phyloP scores from a whole-genome alignment of 106 monocot genomes.

The Xerophyta viscosa region DNA sequence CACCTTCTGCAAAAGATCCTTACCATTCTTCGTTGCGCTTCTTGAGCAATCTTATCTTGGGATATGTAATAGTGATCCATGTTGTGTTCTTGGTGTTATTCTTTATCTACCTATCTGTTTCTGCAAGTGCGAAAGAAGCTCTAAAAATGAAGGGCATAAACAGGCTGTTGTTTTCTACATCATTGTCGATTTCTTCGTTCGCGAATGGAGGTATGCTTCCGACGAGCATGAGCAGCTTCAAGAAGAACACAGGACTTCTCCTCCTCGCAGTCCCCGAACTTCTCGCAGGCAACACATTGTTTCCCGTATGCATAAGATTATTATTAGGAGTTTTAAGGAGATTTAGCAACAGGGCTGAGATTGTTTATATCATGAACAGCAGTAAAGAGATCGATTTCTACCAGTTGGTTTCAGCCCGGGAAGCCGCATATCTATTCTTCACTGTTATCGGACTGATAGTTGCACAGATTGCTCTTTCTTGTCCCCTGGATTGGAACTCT shows the following conservation, averaged over 20 bases:
- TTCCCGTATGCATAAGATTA: slow-evolving; percentile 17
- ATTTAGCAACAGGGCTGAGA: slow-evolving; percentile 7
- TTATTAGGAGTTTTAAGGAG: slow-evolving; percentile 13
- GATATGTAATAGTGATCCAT: slow-evolving; percentile 18
- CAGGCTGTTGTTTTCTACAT: slow-evolving; percentile 15
- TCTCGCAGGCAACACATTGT: slow-evolving; percentile 44
- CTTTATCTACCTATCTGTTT: slow-evolving; percentile 11
- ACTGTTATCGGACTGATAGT: slow-evolving; percentile 1
- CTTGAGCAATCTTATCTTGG: slow-evolving; percentile 12
- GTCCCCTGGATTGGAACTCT: slow-evolving; percentile 17
- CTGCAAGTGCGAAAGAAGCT: slow-evolving; percentile 13
- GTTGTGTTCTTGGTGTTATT: slow-evolving; percentile 5
- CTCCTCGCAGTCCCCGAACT: slow-evolving; percentile 19
- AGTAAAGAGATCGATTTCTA: slow-evolving; percentile 4
- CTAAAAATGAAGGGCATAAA: slow-evolving; percentile 19
- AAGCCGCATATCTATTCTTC: not conserved
- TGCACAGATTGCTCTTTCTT: not conserved
- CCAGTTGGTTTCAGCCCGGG: not conserved
- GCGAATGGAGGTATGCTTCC: slow-evolving; percentile 30
- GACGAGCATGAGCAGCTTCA: slow-evolving; percentile 57
- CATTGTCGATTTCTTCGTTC: slow-evolving; percentile 8
- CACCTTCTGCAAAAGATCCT: not conserved
- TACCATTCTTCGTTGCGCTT: slow-evolving; percentile 1
- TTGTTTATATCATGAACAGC: slow-evolving; percentile 13
- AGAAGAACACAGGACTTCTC: slow-evolving; percentile 22